Percentiles rank a stretch among this genome's conserved stretches.
phyloP scores from a whole-genome alignment of 2,329 filamentous ascomycete genomes.

The Diaporthe sp. region DNA sequence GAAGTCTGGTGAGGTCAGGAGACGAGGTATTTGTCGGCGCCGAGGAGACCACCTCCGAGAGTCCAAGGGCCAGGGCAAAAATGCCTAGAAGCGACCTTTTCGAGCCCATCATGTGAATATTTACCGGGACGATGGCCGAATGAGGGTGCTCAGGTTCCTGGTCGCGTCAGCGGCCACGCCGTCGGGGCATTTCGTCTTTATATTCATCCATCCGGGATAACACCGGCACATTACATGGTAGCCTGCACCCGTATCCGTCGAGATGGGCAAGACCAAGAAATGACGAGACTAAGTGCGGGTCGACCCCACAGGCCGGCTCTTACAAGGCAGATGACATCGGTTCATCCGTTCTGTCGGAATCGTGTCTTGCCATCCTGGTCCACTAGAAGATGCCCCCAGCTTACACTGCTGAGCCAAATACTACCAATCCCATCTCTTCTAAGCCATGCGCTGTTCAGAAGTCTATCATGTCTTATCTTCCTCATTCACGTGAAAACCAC shows the following conservation, averaged over 20 bases:
- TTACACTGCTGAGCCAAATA: not conserved
- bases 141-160: not conserved
- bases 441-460: not conserved
- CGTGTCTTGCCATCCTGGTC: not conserved
- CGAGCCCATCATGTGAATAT: not conserved
- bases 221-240: not conserved
- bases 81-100: not conserved
- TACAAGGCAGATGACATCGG: not conserved
- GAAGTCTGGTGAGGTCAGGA: not conserved
- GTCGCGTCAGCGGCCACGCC: not conserved
- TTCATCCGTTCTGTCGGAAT: not conserved
- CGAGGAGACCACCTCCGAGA: not conserved
- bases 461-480: not conserved
- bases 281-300: not conserved
- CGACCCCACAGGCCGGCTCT: not conserved
- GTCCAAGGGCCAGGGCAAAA: not conserved
- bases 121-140: not conserved
- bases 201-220: not conserved
- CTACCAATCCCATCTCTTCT: not conserved
- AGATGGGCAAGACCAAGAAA: not conserved
- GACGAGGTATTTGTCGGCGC: not conserved
- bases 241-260: not conserved
- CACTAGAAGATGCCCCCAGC: not conserved
- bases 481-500: not conserved
- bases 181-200: not conserved